Percentiles rank a stretch among this genome's conserved stretches.
Evolutionary conservation across 2,329 filamentous ascomycete genomes (phyloP).

Genomic region (Fusarium chaquense): DNA sequence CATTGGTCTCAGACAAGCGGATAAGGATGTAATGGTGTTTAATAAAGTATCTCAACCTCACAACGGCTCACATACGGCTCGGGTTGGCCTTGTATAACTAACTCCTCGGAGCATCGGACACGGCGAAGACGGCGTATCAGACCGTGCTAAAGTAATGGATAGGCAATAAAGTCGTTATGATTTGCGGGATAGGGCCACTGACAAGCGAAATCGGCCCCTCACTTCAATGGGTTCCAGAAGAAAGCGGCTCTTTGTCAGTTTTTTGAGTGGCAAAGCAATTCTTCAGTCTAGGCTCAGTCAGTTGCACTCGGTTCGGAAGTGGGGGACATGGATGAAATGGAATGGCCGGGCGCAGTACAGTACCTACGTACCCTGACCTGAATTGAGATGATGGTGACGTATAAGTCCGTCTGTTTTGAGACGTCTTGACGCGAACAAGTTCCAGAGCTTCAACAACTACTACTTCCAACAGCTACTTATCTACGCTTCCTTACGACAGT

Average conservation of each 20-base stretch:
- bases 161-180: slow-evolving; percentile 51
- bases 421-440: slow-evolving; percentile 1
- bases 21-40: slow-evolving; percentile 14
- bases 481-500: neutral
- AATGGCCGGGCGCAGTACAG: slow-evolving; percentile 10
- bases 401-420: neutral
- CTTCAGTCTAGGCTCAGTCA: neutral
- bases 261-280: slow-evolving; percentile 20
- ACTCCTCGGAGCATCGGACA: slow-evolving; percentile 41
- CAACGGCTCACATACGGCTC: slow-evolving; percentile 6
- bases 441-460: neutral
- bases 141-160: slow-evolving; percentile 23
- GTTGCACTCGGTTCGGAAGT: slow-evolving; percentile 8
- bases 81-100: slow-evolving; percentile 37
- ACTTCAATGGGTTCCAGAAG: neutral
- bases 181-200: slow-evolving; percentile 44
- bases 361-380: neutral
- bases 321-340: neutral
- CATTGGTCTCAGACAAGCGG: neutral
- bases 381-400: slow-evolving; percentile 26
- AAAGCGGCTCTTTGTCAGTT: slow-evolving; percentile 12
- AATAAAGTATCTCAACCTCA: slow-evolving; percentile 10
- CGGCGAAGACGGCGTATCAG: slow-evolving; percentile 30
- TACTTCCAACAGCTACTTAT: neutral
- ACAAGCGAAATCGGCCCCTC: slow-evolving; percentile 10